These are phyloP conservation scores for Cunninghamia lanceolata DNA, from an alignment of 75 land plant species.

Conservation along the genomic window DNA sequence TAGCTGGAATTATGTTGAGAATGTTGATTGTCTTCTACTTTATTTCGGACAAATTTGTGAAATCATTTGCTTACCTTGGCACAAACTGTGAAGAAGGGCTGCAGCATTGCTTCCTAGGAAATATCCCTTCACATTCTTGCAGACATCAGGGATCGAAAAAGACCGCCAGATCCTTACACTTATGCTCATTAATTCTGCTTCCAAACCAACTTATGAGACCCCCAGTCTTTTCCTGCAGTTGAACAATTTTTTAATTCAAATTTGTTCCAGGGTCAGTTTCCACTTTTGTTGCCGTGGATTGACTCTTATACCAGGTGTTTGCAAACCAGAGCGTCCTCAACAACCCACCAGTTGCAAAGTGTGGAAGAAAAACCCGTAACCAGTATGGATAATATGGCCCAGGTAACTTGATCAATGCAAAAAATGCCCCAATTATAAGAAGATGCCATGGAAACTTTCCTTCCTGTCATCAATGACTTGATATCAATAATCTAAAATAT, in stretches of 20 bases:
- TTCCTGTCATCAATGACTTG: constrained; percentile 28
- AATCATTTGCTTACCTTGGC: not conserved
- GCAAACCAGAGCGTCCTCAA: constrained; percentile 48
- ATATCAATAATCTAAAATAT: not conserved
- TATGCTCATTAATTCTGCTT: not conserved
- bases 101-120: not conserved
- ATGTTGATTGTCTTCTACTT: not conserved
- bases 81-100: not conserved
- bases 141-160: not conserved
- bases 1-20: not conserved
- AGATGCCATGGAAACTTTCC: constrained; percentile 63
- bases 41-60: not conserved
- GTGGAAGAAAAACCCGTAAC: constrained; percentile 58
- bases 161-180: not conserved
- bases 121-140: not conserved
- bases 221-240: not conserved
- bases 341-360: constrained; percentile 65
- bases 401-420: constrained; percentile 48
- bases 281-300: constrained; percentile 6
- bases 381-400: constrained; percentile 69
- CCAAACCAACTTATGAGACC: not conserved
- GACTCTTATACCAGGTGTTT: constrained; percentile 29
- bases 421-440: constrained; percentile 38
- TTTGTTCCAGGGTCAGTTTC: not conserved
- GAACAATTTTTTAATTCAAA: not conserved